Evolutionary conservation across 2,329 filamentous ascomycete genomes (phyloP).

Genomic region (Fusarium avenaceum): DNA sequence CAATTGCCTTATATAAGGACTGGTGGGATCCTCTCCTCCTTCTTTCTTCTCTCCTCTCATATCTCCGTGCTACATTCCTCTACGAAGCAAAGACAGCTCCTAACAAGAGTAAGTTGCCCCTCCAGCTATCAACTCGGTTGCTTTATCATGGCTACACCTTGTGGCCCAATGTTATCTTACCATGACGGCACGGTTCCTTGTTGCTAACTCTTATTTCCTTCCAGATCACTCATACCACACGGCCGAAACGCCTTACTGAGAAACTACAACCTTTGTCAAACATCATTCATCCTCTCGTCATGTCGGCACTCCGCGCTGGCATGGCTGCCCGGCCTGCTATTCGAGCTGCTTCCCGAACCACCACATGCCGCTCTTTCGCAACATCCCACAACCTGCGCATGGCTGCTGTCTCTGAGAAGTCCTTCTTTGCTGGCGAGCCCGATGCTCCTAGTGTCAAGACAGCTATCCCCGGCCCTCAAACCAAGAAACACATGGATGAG

Average conservation of each 20-base stretch:
- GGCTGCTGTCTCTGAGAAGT: constrained; percentile 52
- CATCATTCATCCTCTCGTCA: constrained; percentile 33
- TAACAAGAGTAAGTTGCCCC: constrained; percentile 30
- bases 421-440: constrained; percentile 65
- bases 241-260: neutral
- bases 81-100: neutral
- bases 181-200: constrained; percentile 30
- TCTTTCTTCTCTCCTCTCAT: neutral
- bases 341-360: constrained; percentile 31
- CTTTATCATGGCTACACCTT: constrained; percentile 14
- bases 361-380: constrained; percentile 45
- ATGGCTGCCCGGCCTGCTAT: constrained; percentile 44
- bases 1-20: constrained; percentile 33
- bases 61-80: constrained; percentile 5
- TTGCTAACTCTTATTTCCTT: neutral
- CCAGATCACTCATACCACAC: constrained; percentile 6
- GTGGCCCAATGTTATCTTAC: constrained; percentile 21
- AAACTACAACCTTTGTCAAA: neutral
- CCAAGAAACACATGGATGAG: constrained; percentile 76
- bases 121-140: neutral
- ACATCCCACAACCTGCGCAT: constrained; percentile 44
- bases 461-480: constrained; percentile 81
- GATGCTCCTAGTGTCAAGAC: constrained; percentile 67
- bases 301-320: constrained; percentile 51
- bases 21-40: constrained; percentile 9